Conservation (phyloP, 2,329 filamentous ascomycete genomes). For the Trichoderma sp. region DNA sequence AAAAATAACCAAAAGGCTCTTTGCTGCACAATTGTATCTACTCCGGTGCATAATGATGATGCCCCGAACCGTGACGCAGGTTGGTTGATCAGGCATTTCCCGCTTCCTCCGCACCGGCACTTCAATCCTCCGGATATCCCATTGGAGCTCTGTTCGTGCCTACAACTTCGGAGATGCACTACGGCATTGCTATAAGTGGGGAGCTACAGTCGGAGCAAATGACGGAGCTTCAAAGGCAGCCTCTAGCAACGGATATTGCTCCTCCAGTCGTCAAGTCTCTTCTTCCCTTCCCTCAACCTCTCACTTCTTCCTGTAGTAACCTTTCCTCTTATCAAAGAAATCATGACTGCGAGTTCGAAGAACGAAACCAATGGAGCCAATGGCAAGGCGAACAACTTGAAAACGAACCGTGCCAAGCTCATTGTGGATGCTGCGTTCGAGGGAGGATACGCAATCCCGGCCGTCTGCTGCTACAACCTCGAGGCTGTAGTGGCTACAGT, state of each 20-base stretch:
- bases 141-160: neutral
- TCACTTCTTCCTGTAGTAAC: neutral
- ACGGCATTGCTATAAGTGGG: neutral
- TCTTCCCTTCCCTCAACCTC: neutral
- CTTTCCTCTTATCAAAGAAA: no score
- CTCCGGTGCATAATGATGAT: neutral
- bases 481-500: neutral
- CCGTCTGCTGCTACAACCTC: neutral
- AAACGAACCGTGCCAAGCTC: neutral
- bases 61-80: neutral
- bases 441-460: neutral
- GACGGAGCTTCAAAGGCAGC: neutral
- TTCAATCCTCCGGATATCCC: neutral
- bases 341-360: neutral
- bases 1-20: neutral
- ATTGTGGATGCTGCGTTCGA: neutral
- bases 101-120: neutral
- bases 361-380: neutral
- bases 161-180: neutral
- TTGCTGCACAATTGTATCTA: fast-evolving
- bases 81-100: neutral
- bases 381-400: neutral
- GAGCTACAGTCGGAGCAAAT: neutral
- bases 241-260: neutral
- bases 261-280: neutral